A percentile compares a stretch with the other conserved stretches of the same genome.
Conservation (phyloP, 2,329 filamentous ascomycete genomes). For the Venturia oleaginea region DNA sequence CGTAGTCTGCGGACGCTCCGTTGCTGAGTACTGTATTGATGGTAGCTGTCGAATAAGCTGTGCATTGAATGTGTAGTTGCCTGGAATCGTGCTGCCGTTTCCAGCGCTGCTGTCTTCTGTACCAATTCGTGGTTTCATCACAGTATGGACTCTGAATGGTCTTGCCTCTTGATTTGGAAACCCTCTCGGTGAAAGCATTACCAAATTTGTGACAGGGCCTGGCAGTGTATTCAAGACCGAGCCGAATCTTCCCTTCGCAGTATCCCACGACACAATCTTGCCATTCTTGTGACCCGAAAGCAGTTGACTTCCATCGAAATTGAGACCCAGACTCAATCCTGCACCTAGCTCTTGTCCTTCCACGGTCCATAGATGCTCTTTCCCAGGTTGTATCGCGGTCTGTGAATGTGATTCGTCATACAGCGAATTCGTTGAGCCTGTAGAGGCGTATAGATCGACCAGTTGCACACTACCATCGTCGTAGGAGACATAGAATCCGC, state of each 20-base stretch:
- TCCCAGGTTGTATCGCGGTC: conserved; percentile 9
- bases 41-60: conserved; percentile 43
- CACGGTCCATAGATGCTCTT: conserved; percentile 10
- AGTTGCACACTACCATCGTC: conserved; percentile 73
- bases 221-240: conserved; percentile 63
- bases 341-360: conserved; percentile 11
- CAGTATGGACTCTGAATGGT: conserved; percentile 45
- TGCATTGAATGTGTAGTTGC: conserved; percentile 56
- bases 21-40: conserved; percentile 24
- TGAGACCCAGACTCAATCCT: conserved; percentile 50
- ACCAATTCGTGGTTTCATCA: conserved; percentile 73
- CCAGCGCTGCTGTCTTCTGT: conserved; percentile 30
- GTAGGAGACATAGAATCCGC: conserved; percentile 72
- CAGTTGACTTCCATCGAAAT: conserved; percentile 72
- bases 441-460: conserved; percentile 59
- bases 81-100: conserved; percentile 30
- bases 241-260: conserved; percentile 59
- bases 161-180: conserved; percentile 27
- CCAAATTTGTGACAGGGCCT: conserved; percentile 72
- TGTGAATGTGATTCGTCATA: conserved; percentile 16
- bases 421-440: conserved; percentile 22
- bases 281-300: conserved; percentile 76
- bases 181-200: conserved; percentile 56
- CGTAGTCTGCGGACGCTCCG: conserved; percentile 15
- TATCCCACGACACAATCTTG: conserved; percentile 71